A percentile compares a stretch with the other conserved stretches of the same genome.
phyloP scores from a whole-genome alignment of 352 stramenopile genomes.

The Stephanocyclus meneghinianus region DNA sequence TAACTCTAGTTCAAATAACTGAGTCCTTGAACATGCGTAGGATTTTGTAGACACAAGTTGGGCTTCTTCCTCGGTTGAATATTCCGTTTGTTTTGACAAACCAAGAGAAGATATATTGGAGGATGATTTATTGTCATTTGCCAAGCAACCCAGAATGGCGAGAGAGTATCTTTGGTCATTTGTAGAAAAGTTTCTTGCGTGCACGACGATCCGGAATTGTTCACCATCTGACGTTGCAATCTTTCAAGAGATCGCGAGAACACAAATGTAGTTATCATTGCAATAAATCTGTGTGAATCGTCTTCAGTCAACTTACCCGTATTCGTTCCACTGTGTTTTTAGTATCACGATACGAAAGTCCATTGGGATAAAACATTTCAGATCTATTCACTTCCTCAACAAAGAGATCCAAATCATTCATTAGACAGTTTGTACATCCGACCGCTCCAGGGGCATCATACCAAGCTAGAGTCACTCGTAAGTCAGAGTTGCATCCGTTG shows the following conservation, averaged over 20 bases:
- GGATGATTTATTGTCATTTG: neutral
- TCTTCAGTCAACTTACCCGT: constrained; percentile 1
- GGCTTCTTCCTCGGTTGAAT: neutral
- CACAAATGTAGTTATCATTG: neutral
- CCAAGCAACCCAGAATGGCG: constrained; percentile 28
- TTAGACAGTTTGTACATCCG: constrained; percentile 26
- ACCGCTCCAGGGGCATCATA: constrained; percentile 26
- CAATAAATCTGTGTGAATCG: neutral
- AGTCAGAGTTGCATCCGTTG: constrained; percentile 15
- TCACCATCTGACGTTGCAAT: constrained; percentile 7
- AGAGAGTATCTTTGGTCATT: constrained; percentile 25
- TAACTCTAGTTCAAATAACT: constrained; percentile 12
- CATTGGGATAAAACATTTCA: constrained; percentile 34
- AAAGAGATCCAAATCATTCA: constrained; percentile 41
- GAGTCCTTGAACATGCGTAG: neutral
- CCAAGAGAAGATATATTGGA: neutral
- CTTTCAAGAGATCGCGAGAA: neutral
- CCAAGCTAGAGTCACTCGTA: constrained; percentile 48
- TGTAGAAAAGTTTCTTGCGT: constrained; percentile 26
- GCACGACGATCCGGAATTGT: constrained; percentile 15
- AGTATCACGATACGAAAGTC: constrained; percentile 12
- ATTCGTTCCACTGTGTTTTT: constrained; percentile 44
- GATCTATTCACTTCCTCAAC: constrained; percentile 16
- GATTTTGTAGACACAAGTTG: constrained; percentile 4
- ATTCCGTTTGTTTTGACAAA: neutral